phyloP scores from a whole-genome alignment of 1,284 basidiomycete genomes.

The Trichosporon faecale region DNA sequence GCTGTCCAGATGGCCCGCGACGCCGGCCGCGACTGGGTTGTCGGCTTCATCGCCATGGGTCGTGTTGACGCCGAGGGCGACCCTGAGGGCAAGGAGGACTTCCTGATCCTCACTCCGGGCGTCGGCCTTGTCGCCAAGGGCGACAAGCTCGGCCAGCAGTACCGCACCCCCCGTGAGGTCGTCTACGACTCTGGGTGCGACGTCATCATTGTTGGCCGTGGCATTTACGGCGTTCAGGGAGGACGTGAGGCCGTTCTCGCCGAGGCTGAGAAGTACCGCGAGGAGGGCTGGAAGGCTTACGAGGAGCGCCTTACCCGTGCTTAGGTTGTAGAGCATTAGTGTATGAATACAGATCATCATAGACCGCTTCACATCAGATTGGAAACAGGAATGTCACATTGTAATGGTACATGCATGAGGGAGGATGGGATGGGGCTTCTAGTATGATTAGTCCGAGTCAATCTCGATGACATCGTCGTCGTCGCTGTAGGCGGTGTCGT shows the following conservation, averaged over 20 bases:
- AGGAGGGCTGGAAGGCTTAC: conserved; percentile 91
- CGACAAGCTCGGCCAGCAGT: conserved; percentile 93
- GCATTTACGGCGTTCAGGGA: conserved; percentile 73
- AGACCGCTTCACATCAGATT: not conserved
- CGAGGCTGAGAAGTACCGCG: conserved; percentile 78
- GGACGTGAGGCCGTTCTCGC: conserved; percentile 61
- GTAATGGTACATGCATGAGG: conserved; percentile 12
- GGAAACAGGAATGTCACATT: conserved; percentile 1
- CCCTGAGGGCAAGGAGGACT: conserved; percentile 63
- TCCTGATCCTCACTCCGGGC: conserved; percentile 88
- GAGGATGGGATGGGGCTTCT: not conserved
- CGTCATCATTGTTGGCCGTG: conserved; percentile 95
- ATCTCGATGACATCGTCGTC: conserved; percentile 46
- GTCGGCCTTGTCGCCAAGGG: conserved; percentile 80
- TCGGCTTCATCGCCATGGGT: conserved; percentile 90
- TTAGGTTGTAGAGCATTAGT: conserved; percentile 11
- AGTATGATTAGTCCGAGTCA: conserved; percentile 41
- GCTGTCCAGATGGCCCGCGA: conserved; percentile 80
- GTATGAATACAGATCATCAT: not conserved
- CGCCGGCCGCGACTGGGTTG: conserved; percentile 75
- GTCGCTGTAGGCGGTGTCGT: conserved; percentile 33
- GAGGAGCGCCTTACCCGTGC: conserved; percentile 53
- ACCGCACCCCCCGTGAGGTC: conserved; percentile 85
- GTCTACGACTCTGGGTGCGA: conserved; percentile 84
- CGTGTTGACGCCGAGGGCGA: conserved; percentile 63